Percentiles rank a stretch among this genome's conserved stretches.
These are phyloP conservation scores for Myotisia sp. DNA, from an alignment of 2,329 filamentous ascomycete genomes.

Conservation along the genomic window DNA sequence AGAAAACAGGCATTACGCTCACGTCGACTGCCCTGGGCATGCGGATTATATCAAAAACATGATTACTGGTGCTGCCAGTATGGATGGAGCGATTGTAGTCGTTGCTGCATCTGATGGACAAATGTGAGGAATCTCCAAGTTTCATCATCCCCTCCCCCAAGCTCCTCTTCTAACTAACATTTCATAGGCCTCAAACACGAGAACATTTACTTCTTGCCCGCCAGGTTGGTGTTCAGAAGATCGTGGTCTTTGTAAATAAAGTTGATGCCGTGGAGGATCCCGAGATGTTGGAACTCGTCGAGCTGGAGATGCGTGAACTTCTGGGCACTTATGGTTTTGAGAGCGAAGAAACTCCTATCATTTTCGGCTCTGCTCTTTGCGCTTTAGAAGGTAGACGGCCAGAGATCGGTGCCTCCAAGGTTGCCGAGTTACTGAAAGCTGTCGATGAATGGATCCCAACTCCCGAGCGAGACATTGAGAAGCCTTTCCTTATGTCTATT, in stretches of 20 bases:
- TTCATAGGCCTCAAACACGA: conserved; percentile 68
- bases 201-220: conserved; percentile 96
- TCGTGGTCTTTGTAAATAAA: conserved; percentile 99
- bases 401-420: conserved; percentile 76
- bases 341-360: conserved; percentile 91
- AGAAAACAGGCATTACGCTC: conserved; percentile 88
- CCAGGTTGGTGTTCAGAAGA: conserved; percentile 94
- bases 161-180: conserved; percentile 16
- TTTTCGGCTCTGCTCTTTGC: conserved; percentile 93
- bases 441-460: conserved; percentile 96
- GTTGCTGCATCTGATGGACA: conserved; percentile 97
- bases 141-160: neutral
- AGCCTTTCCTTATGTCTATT: conserved; percentile 98
- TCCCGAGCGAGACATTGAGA: conserved; percentile 82
- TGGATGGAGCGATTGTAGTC: conserved; percentile 98
- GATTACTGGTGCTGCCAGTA: conserved; percentile 98
- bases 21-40: conserved; percentile 99
- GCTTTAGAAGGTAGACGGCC: conserved; percentile 73
- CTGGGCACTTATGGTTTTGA: conserved; percentile 89
- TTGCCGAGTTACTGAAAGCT: conserved; percentile 78
- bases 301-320: conserved; percentile 99
- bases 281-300: conserved; percentile 99
- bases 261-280: conserved; percentile 92
- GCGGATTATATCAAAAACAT: conserved; percentile 99
- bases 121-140: conserved; percentile 46